These are phyloP conservation scores for Catunica adiposa DNA, from an alignment of 2,329 filamentous ascomycete species.

Conservation along the genomic window DNA sequence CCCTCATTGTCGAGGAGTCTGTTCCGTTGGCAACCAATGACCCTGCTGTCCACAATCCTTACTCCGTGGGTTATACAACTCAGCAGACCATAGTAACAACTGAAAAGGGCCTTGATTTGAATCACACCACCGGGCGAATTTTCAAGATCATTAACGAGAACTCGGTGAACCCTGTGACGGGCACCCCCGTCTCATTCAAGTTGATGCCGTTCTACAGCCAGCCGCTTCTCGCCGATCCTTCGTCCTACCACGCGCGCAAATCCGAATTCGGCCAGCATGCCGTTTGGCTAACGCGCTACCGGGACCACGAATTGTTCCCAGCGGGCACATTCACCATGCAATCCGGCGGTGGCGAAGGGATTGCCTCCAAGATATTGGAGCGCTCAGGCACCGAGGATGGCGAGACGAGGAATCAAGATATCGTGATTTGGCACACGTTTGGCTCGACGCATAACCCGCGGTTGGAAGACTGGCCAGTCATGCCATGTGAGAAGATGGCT, in stretches of 20 bases:
- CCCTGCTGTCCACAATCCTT: constrained; percentile 32
- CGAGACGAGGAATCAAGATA: constrained; percentile 29
- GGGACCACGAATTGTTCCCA: constrained; percentile 28
- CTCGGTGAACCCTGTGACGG: constrained; percentile 26
- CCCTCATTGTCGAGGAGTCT: constrained; percentile 27
- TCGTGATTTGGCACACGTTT: constrained; percentile 42
- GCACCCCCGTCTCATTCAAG: constrained; percentile 30
- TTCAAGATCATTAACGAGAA: constrained; percentile 34
- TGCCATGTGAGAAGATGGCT: constrained; percentile 43
- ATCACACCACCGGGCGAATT: constrained; percentile 29
- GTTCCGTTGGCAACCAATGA: constrained; percentile 26
- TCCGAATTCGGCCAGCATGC: constrained; percentile 29
- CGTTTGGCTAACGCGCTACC: constrained; percentile 30
- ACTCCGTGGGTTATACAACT: constrained; percentile 31
- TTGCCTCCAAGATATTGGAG: constrained; percentile 25
- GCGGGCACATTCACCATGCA: constrained; percentile 30
- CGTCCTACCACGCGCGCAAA: constrained; percentile 25
- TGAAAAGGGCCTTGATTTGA: constrained; percentile 32
- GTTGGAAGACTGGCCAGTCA: constrained; percentile 51
- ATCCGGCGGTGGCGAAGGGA: constrained; percentile 27
- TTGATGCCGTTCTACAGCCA: constrained; percentile 31
- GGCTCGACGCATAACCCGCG: constrained; percentile 49
- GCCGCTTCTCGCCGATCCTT: constrained; percentile 24
- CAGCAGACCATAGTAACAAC: constrained; percentile 26
- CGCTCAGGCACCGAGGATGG: constrained; percentile 18